A percentile compares a stretch with the other conserved stretches of the same genome.
Evolutionary conservation across 1,284 basidiomycete genomes (phyloP).

Genomic region (Xerocomus minutiporus): DNA sequence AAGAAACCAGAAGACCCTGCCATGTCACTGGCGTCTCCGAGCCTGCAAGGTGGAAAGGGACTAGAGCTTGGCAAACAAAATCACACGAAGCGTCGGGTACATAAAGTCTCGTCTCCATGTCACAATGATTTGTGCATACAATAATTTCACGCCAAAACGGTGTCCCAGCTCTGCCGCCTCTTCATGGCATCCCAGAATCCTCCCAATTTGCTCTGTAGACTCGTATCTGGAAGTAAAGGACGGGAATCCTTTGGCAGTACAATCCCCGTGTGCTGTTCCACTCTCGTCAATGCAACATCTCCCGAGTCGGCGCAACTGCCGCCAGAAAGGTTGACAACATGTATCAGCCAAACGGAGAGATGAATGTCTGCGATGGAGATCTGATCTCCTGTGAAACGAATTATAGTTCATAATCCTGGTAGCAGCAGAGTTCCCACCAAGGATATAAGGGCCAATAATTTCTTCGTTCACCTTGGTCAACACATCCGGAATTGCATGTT

Average conservation of each 20-base stretch:
- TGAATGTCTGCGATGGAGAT: slow-evolving; percentile 79
- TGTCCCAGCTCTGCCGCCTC: slow-evolving; percentile 65
- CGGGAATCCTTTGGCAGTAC: slow-evolving; percentile 42
- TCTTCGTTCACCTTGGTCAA: slow-evolving; percentile 49
- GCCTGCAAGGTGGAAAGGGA: slow-evolving; percentile 10
- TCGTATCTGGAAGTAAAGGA: slow-evolving; percentile 8
- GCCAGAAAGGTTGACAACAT: slow-evolving; percentile 56
- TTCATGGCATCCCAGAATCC: slow-evolving; percentile 67
- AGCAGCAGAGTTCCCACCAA: slow-evolving; percentile 48
- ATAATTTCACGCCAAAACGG: slow-evolving; percentile 43
- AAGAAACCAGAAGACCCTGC: slow-evolving; percentile 8
- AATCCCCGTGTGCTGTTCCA: slow-evolving; percentile 47
- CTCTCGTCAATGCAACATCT: slow-evolving; percentile 41
- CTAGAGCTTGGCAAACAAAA: background rate
- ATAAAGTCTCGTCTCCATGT: too few relatives aligned
- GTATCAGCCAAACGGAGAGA: slow-evolving; percentile 71
- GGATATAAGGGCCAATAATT: slow-evolving; percentile 65
- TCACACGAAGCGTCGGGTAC: background rate
- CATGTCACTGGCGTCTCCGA: slow-evolving; percentile 16
- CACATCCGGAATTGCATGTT: slow-evolving; percentile 40
- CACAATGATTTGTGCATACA: background rate
- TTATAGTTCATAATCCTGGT: background rate
- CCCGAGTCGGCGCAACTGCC: slow-evolving; percentile 49
- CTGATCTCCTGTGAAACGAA: slow-evolving; percentile 54
- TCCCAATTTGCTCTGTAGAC: slow-evolving; percentile 44